Evolutionary conservation across 768 basidiomycete species (phyloP), one percentile per base, ranked within the genome.

Genomic region (Leccinum rimulosum): DNA sequence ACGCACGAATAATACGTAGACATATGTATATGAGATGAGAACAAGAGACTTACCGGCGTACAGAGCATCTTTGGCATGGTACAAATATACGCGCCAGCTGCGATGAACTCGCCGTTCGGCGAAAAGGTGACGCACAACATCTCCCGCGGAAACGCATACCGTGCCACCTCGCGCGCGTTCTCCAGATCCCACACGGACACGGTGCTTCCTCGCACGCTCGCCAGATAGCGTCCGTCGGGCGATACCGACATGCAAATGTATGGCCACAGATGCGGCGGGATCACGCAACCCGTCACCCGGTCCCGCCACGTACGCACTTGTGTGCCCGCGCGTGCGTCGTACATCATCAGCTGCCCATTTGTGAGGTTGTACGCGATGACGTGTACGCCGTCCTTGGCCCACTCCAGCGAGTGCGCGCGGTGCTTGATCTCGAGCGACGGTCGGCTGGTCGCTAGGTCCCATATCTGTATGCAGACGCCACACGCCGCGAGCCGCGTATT

Each of bases 361-460:
- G 66, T 54, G 47, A 69, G 62, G 54, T 69, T 68, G 53, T 60
- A 56, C 33, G 66, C 66, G 49, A 67, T 30, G 50, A 67, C 61
- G 33, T 66, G 59, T 0, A 1, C 1, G 2, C 66, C 67, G 48
- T 67, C 66, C 52, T 61, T 68, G 55, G 64, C 63, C 66, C 66
- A 67, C n/a, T 67, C 66, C 8, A 67, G 14, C 51, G 66, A 68
- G 28, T 67, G 66, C 5, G 66, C 67, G 0, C 66, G 67, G 8
- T 67, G 67, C 49, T 67, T 69, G 64, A 67, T 66, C 61, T 67
- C 66, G 55, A 67, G 64, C 51, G 64, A 53, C 1, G 67, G 61
- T 3, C 61, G 61, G 7, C 64, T 61, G 4, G 58, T 63, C 0
- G 59, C 57, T 4, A 67, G 19, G 8, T 67, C 66, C 66, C 66